Percentiles rank a stretch among this genome's conserved stretches.
These are phyloP conservation scores for Perilla frutescens DNA, from an alignment of 257 asterid genomes.

Conservation along the genomic window DNA sequence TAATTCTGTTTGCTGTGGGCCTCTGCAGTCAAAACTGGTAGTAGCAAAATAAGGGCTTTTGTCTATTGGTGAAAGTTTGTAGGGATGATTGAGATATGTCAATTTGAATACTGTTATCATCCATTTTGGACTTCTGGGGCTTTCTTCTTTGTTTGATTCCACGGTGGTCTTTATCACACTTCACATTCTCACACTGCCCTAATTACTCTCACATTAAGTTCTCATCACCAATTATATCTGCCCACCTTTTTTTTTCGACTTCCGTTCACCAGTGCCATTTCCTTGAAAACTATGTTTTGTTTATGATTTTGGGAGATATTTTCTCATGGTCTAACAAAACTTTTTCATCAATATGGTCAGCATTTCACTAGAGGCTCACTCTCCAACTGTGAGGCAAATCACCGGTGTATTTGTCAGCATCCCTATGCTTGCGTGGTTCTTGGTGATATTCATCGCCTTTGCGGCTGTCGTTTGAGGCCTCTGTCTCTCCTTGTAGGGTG, in stretches of 20 bases:
- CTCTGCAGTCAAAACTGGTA: slow-evolving; percentile 54
- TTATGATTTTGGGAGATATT: slow-evolving; percentile 52
- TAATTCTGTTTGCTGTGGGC: slow-evolving; percentile 50
- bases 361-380: slow-evolving; percentile 47
- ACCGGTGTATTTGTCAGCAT: slow-evolving; percentile 44
- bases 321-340: slow-evolving; percentile 54
- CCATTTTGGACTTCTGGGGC: slow-evolving; percentile 49
- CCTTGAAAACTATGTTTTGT: slow-evolving; percentile 30
- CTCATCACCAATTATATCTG: slow-evolving; percentile 39
- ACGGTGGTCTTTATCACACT: slow-evolving; percentile 50
- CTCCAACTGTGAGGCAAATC: slow-evolving; percentile 45
- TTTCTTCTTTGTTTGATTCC: slow-evolving; percentile 56
- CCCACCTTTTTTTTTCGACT: slow-evolving; percentile 29
- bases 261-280: slow-evolving; percentile 37
- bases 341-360: slow-evolving; percentile 51
- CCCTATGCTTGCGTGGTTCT: slow-evolving; percentile 40
- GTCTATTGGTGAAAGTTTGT: slow-evolving; percentile 43
- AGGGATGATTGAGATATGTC: slow-evolving; percentile 48
- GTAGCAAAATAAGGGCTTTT: slow-evolving; percentile 43
- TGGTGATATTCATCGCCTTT: slow-evolving; percentile 35
- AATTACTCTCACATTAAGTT: slow-evolving; percentile 42
- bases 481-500: slow-evolving; percentile 32
- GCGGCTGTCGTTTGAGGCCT: slow-evolving; percentile 35
- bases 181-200: slow-evolving; percentile 39
- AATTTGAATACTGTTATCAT: slow-evolving; percentile 41